A percentile compares a stretch with the other conserved stretches of the same genome.
phyloP scores from a whole-genome alignment of 179 eudicot genomes.

The Nepenthes alata region DNA sequence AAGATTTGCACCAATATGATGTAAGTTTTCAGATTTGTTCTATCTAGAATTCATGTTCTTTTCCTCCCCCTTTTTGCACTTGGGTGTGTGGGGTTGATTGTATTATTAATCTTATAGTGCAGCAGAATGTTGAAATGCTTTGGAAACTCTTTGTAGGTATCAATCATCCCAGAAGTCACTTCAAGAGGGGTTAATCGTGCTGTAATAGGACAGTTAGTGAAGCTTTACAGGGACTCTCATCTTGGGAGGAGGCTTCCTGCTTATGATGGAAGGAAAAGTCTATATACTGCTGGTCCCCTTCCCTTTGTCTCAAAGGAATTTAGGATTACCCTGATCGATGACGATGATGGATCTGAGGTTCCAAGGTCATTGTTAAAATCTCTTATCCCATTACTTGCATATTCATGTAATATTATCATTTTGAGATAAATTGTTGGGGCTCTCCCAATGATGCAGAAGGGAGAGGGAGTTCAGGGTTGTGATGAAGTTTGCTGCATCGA shows the following conservation, averaged over 20 bases:
- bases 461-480: conserved; percentile 71
- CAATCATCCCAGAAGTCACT: conserved; percentile 75
- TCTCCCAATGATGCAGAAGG: conserved; percentile 31
- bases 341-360: conserved; percentile 66
- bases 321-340: conserved; percentile 55
- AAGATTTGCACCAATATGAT: conserved; percentile 91
- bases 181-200: conserved; percentile 89
- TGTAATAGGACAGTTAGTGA: conserved; percentile 72
- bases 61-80: background rate
- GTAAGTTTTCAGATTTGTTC: conserved; percentile 17
- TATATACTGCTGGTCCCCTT: conserved; percentile 94
- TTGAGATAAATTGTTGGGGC: background rate
- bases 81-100: background rate
- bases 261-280: conserved; percentile 93
- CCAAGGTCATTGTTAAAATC: conserved; percentile 29
- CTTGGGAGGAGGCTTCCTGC: conserved; percentile 91
- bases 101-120: no score
- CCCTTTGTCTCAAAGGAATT: conserved; percentile 70
- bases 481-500: conserved; percentile 80
- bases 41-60: background rate
- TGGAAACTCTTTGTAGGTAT: conserved; percentile 32
- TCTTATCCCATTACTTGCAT: no score
- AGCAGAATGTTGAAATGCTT: background rate
- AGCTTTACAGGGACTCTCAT: conserved; percentile 62
- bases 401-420: no score